These are phyloP conservation scores for Microglena sp. DNA, from an alignment of 139 green algal genomes.

Conservation along the genomic window DNA sequence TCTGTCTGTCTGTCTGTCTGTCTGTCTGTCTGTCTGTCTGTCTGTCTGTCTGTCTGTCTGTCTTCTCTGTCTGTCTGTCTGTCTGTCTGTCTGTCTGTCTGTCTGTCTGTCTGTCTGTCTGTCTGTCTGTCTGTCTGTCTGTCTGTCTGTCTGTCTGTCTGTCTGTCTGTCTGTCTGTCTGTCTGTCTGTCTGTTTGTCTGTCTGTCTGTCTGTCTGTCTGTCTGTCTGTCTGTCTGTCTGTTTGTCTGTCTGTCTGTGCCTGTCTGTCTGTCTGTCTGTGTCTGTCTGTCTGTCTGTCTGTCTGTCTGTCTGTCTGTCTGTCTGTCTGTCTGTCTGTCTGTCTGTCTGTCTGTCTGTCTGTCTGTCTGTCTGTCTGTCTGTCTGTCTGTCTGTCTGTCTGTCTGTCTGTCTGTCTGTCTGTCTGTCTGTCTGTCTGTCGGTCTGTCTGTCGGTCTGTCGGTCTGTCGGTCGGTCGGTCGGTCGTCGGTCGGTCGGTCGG, in stretches of 20 bases:
- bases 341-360: background rate
- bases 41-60: background rate
- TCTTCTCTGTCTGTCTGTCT: background rate
- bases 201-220: constrained; percentile 8
- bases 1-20: constrained; percentile 2
- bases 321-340: background rate
- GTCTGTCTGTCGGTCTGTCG: constrained; percentile 4
- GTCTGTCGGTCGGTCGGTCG: constrained; percentile 8
- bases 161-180: constrained; percentile 2
- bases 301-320: background rate
- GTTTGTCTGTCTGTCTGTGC: constrained; percentile 7
- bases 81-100: constrained; percentile 2
- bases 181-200: constrained; percentile 3
- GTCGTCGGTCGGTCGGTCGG: constrained; percentile 5
- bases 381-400: background rate
- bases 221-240: constrained; percentile 13
- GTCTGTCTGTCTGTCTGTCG: background rate
- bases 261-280: constrained; percentile 4
- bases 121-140: constrained; percentile 2
- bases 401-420: no score
- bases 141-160: constrained; percentile 2
- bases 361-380: background rate
- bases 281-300: constrained; percentile 3
- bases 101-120: constrained; percentile 2
- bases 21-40: background rate